A percentile compares a stretch with the other conserved stretches of the same genome.
Evolutionary conservation across 1,139 yeast species (phyloP).

Genomic region (Kodamaea plutei): DNA sequence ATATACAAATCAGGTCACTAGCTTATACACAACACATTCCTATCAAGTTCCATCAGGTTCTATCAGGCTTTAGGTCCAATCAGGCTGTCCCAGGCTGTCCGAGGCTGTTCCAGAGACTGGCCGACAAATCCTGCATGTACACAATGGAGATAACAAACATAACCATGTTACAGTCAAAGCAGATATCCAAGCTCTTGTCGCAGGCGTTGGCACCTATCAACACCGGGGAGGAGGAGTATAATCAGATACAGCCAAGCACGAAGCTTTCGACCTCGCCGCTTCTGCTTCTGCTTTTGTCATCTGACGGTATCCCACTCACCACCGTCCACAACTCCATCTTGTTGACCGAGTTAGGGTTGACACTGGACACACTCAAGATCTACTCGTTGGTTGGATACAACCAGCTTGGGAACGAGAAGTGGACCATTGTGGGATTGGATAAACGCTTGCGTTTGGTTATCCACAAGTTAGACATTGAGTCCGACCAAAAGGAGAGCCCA

Average conservation of each 20-base stretch:
- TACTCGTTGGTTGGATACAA: constrained; percentile 43
- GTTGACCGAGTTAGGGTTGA: constrained; percentile 13
- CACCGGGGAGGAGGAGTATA: constrained; percentile 4
- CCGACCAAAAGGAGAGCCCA: constrained; percentile 1
- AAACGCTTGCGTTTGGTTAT: constrained; percentile 28
- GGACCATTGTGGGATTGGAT: constrained; percentile 36
- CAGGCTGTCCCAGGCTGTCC: too few relatives aligned
- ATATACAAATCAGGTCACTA: too few relatives aligned
- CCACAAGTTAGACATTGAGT: constrained; percentile 16
- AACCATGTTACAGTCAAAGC: constrained; percentile 46
- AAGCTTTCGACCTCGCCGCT: constrained; percentile 26
- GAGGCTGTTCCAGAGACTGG: too few relatives aligned
- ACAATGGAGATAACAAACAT: too few relatives aligned
- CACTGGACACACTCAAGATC: constrained; percentile 42
- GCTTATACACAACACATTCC: too few relatives aligned
- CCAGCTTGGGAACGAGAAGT: constrained; percentile 24
- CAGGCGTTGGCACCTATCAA: constrained; percentile 36
- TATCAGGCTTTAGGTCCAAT: too few relatives aligned
- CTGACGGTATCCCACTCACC: constrained; percentile 39
- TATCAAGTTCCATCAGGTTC: too few relatives aligned
- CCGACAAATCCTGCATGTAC: too few relatives aligned
- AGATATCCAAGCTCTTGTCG: constrained; percentile 38
- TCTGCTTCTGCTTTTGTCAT: constrained; percentile 41
- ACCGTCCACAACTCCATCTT: constrained; percentile 25
- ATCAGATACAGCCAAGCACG: constrained; percentile 9